Evolutionary conservation across 257 asterid species (phyloP), one percentile per base, ranked within the genome.

Genomic region (Asclepias syriaca): DNA sequence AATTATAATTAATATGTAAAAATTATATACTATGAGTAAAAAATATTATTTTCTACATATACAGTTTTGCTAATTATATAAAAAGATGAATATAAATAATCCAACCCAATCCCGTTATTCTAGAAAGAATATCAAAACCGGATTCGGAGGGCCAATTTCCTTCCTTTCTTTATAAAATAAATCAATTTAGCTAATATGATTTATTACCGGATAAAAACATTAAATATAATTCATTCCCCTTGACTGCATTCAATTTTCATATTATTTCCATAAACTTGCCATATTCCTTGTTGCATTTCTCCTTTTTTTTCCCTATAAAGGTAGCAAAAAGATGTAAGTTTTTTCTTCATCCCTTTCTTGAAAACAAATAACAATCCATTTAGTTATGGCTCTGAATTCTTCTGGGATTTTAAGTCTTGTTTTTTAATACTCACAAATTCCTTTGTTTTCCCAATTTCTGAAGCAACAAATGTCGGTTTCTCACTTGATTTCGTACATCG

Each of bases 401-500:
- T 63, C 39, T 12, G 7, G 56, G 29, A 6, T 50, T 56, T 67
- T 49, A 13, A 3, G 27, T 73, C 27, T 22, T 51, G 32, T 58
- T 61, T 21, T 34, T 21, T 72, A 1, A 39, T 40, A 27, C 37
- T 72, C 12, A 66, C 67, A 11, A 29, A 66, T 67, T 37, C 77
- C 10, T 69, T 48, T 37, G 68, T 46, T 4, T 16, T 63, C 46
- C 45, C 67, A 39, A 18, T 29, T 18, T 45, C 12, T 14, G 67
- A 77, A 10, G 65, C 80, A 48, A 68, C 16, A 49, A 70, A 54
- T 3, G 75, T 77, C 32, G 93, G 95, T 63, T 76, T 88, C 78
- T 83, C 91, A 3, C 9, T 78, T 22, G 85, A 83, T 65, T 68
- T 90, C 4, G 71, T 85, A 66, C 88, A 84, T 3, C 89, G 85